Evolutionary conservation across 148 eudicot species (phyloP).

Genomic region (Persicaria tinctoria): DNA sequence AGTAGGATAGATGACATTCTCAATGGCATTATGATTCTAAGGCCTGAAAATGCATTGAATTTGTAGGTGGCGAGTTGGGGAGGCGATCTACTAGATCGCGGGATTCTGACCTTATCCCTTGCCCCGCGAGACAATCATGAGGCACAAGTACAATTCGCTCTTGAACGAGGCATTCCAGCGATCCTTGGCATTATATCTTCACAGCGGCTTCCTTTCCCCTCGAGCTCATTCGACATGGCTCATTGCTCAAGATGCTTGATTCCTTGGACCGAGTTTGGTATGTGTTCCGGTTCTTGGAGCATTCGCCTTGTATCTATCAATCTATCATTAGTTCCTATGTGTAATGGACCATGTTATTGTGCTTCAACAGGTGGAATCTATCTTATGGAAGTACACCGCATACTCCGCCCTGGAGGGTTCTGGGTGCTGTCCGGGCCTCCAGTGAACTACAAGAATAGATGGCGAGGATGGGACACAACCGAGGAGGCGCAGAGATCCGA

Average conservation of each 20-base stretch:
- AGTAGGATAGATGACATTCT: too few species aligned
- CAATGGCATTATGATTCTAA: too few species aligned
- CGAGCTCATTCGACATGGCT: slow-evolving; percentile 91
- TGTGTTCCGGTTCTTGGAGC: neutral
- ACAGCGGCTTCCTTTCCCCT: slow-evolving; percentile 88
- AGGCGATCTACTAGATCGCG: slow-evolving; percentile 81
- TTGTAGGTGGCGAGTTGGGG: slow-evolving; percentile 94
- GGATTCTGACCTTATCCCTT: slow-evolving; percentile 66
- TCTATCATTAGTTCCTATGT: too few species aligned
- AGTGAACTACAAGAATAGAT: slow-evolving; percentile 65
- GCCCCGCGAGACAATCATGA: slow-evolving; percentile 96
- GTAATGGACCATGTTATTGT: too few species aligned
- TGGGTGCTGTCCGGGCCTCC: slow-evolving; percentile 99
- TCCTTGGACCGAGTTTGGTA: slow-evolving; percentile 96
- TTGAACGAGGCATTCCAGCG: slow-evolving; percentile 93
- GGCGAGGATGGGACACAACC: slow-evolving; percentile 94
- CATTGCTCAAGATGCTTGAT: slow-evolving; percentile 96
- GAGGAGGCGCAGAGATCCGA: slow-evolving; percentile 62
- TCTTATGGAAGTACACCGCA: slow-evolving; percentile 86
- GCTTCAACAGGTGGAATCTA: slow-evolving; percentile 64
- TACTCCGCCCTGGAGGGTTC: slow-evolving; percentile 91
- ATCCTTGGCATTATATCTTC: slow-evolving; percentile 74
- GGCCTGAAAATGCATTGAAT: too few species aligned
- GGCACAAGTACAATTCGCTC: slow-evolving; percentile 94
- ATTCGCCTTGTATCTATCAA: too few species aligned